Evolutionary conservation across 768 basidiomycete species (phyloP).

Genomic region (Rhizopogon vulgaris): DNA sequence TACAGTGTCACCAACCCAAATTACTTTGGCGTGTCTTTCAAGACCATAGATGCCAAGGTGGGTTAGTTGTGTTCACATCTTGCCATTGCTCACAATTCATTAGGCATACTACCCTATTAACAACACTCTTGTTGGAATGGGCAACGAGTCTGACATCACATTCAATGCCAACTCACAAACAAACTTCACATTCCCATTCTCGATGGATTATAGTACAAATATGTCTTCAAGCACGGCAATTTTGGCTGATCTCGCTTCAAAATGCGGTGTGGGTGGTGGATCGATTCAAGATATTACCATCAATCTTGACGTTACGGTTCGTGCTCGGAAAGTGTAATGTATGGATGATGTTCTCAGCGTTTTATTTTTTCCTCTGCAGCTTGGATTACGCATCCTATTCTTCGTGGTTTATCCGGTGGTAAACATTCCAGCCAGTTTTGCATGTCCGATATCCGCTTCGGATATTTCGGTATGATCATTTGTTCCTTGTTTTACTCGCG

Average conservation of each 20-base stretch:
- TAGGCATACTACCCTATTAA: conserved; percentile 76
- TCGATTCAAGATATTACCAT: conserved; percentile 46
- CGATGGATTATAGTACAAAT: conserved; percentile 51
- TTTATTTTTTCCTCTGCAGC: conserved; percentile 29
- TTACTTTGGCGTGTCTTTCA: conserved; percentile 65
- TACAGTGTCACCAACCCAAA: conserved; percentile 76
- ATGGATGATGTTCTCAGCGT: neutral
- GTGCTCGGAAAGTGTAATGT: conserved; percentile 14
- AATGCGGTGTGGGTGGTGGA: conserved; percentile 51
- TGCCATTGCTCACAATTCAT: conserved; percentile 3
- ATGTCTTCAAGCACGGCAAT: conserved; percentile 48
- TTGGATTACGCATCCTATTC: conserved; percentile 59
- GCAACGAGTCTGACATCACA: conserved; percentile 37
- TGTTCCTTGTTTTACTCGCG: neutral
- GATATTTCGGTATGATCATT: conserved; percentile 15
- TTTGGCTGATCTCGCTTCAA: conserved; percentile 53
- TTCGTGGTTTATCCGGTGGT: conserved; percentile 64
- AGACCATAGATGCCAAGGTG: conserved; percentile 58
- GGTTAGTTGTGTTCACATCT: conserved; percentile 5
- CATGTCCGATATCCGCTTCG: conserved; percentile 50
- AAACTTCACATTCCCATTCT: conserved; percentile 73
- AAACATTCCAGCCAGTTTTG: conserved; percentile 52
- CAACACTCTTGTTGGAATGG: conserved; percentile 62
- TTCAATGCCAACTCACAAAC: conserved; percentile 50
- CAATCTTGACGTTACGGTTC: conserved; percentile 61